phyloP scores from a whole-genome alignment of 2,329 filamentous ascomycete species.

The Fusarium redolens region DNA sequence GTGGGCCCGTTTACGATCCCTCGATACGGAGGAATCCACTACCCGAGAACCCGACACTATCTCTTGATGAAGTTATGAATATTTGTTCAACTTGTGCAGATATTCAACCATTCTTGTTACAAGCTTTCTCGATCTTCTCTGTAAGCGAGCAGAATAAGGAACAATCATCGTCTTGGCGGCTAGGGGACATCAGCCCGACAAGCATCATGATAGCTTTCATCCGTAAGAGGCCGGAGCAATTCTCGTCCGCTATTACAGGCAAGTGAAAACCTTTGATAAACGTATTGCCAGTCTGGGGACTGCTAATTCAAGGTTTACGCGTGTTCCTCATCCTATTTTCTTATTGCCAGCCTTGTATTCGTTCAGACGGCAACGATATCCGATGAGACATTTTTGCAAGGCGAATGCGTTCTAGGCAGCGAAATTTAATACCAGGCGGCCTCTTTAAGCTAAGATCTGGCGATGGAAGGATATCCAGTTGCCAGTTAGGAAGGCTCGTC shows the following conservation, averaged over 20 bases:
- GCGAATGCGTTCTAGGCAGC: neutral
- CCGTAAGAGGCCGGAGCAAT: neutral
- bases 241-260: neutral
- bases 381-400: neutral
- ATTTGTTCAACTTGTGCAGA: neutral
- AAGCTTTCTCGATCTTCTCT: neutral
- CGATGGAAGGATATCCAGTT: neutral
- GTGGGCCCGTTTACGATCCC: constrained; percentile 6
- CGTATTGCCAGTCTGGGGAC: neutral
- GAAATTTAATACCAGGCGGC: neutral
- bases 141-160: too few relatives aligned
- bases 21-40: neutral
- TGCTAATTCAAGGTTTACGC: neutral
- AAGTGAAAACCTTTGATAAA: too few relatives aligned
- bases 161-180: neutral
- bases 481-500: neutral
- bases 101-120: neutral
- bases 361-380: neutral
- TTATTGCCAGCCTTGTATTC: neutral
- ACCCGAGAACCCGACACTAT: constrained; percentile 8
- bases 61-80: neutral
- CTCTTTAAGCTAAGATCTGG: neutral
- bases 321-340: neutral
- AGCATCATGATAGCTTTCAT: neutral
- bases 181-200: neutral